A percentile compares a stretch with the other conserved stretches of the same genome.
These are phyloP conservation scores for Geotrichum ghanense DNA, from an alignment of 805 yeast genomes.

Conservation along the genomic window DNA sequence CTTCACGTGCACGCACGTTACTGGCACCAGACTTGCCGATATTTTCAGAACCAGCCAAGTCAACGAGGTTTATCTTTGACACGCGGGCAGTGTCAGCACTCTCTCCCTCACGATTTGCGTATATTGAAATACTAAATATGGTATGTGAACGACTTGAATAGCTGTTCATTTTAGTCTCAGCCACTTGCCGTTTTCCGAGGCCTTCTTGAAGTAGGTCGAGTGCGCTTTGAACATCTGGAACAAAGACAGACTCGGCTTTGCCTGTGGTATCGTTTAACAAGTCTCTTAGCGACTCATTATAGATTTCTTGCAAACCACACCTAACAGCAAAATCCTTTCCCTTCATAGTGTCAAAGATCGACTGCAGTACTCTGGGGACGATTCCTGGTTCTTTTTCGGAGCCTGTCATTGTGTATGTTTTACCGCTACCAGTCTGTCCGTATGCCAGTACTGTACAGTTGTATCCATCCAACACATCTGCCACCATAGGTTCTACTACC, in stretches of 20 bases:
- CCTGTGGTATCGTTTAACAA: conserved; percentile 37
- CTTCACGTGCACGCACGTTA: conserved; percentile 80
- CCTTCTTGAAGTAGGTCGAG: conserved; percentile 44
- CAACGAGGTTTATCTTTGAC: conserved; percentile 76
- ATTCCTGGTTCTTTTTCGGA: conserved; percentile 41
- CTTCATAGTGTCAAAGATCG: conserved; percentile 41
- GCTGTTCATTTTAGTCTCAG: conserved; percentile 69
- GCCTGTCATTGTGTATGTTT: conserved; percentile 69
- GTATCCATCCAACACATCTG: conserved; percentile 62
- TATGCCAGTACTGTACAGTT: conserved; percentile 79
- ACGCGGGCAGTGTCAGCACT: conserved; percentile 40
- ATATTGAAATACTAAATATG: conserved; percentile 58
- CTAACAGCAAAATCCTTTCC: conserved; percentile 50
- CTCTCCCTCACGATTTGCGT: conserved; percentile 39
- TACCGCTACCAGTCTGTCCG: conserved; percentile 90
- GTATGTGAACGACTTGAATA: conserved; percentile 72
- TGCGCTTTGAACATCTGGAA: conserved; percentile 41
- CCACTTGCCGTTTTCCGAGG: conserved; percentile 53
- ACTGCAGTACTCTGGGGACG: conserved; percentile 46
- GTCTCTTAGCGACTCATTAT: conserved; percentile 78
- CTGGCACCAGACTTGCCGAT: conserved; percentile 79
- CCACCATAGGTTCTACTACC: conserved; percentile 51
- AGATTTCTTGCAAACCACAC: conserved; percentile 73
- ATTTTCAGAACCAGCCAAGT: conserved; percentile 92
- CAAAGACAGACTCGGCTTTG: conserved; percentile 41